These are phyloP conservation scores for Polyplosphaeria fusca DNA, from an alignment of 495 filamentous ascomycete species.

Conservation along the genomic window DNA sequence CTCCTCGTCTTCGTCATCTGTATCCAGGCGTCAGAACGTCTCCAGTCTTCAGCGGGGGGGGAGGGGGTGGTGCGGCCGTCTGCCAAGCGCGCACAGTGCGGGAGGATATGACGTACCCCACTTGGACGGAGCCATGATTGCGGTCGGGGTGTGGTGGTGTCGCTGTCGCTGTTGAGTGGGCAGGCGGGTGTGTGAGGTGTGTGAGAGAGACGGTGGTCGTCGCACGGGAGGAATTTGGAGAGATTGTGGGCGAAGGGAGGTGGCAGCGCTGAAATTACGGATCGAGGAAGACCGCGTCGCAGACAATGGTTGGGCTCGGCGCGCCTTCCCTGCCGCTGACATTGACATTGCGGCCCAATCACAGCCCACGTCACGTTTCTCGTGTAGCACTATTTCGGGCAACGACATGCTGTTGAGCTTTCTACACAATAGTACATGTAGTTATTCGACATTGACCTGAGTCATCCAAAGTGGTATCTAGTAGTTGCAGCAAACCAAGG, in stretches of 20 bases:
- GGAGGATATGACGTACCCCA: constrained; percentile 36
- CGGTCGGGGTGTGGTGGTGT: constrained; percentile 1
- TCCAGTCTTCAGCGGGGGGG: constrained; percentile 9
- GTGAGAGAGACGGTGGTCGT: not conserved
- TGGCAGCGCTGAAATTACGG: constrained; percentile 15
- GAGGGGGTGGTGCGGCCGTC: not conserved
- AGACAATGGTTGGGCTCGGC: constrained; percentile 23
- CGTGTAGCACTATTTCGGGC: no score
- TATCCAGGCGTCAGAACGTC: no score
- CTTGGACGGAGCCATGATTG: constrained; percentile 35
- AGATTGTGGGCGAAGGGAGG: constrained; percentile 21
- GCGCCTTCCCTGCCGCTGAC: constrained; percentile 14
- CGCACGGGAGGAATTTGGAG: no score
- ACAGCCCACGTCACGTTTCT: no score
- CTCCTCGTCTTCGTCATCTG: constrained; percentile 67
- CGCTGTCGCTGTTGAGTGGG: not conserved
- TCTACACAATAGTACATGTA: no score
- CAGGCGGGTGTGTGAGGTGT: not conserved
- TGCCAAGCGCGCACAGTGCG: constrained; percentile 8
- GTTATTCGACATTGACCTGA: no score
- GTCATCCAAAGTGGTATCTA: no score
- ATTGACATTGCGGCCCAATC: no score
- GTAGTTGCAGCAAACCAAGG: no score
- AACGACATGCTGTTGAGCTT: no score
- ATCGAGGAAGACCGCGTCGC: constrained; percentile 21